phyloP scores from a whole-genome alignment of 2,329 filamentous ascomycete species.

The Cladobotryum protrusum region DNA sequence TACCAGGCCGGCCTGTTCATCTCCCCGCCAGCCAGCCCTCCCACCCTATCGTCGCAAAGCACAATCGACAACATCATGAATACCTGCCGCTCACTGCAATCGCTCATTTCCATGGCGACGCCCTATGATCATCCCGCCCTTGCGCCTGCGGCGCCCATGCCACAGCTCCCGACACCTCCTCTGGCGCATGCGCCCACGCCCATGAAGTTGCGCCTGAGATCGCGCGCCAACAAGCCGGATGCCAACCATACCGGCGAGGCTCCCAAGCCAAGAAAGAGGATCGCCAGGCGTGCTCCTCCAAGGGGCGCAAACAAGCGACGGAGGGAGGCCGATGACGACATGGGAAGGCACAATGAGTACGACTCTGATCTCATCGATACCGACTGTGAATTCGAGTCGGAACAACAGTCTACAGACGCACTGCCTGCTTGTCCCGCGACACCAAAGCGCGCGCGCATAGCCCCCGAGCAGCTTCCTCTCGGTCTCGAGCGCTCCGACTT shows the following conservation, averaged over 20 bases:
- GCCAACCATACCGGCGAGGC: slow-evolving; percentile 1
- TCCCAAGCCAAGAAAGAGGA: slow-evolving; percentile 33
- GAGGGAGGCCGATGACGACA: slow-evolving; percentile 41
- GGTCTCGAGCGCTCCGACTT: slow-evolving; percentile 55
- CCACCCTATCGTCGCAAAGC: slow-evolving; percentile 38
- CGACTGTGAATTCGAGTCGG: slow-evolving; percentile 22
- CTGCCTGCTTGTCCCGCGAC: slow-evolving; percentile 38
- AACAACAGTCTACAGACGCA: slow-evolving; percentile 10
- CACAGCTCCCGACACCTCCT: slow-evolving; percentile 50
- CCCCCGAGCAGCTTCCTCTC: slow-evolving; percentile 53
- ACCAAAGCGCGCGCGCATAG: slow-evolving; percentile 55
- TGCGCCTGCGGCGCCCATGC: slow-evolving; percentile 25
- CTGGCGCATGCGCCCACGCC: slow-evolving; percentile 44
- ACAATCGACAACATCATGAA: slow-evolving; percentile 50
- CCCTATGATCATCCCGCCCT: slow-evolving; percentile 12
- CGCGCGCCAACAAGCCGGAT: slow-evolving; percentile 29
- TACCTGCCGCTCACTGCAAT: slow-evolving; percentile 56
- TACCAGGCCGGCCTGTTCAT: slow-evolving; percentile 43
- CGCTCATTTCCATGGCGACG: slow-evolving; percentile 36
- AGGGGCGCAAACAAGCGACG: slow-evolving; percentile 50
- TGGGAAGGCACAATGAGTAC: slow-evolving; percentile 32
- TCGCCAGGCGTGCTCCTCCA: slow-evolving; percentile 45
- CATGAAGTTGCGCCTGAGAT: slow-evolving; percentile 50
- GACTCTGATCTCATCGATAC: slow-evolving; percentile 25
- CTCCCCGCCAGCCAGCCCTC: slow-evolving; percentile 54